These are phyloP conservation scores for Pulchroboletus neoregius DNA, from an alignment of 1,284 basidiomycete genomes.

Conservation along the genomic window DNA sequence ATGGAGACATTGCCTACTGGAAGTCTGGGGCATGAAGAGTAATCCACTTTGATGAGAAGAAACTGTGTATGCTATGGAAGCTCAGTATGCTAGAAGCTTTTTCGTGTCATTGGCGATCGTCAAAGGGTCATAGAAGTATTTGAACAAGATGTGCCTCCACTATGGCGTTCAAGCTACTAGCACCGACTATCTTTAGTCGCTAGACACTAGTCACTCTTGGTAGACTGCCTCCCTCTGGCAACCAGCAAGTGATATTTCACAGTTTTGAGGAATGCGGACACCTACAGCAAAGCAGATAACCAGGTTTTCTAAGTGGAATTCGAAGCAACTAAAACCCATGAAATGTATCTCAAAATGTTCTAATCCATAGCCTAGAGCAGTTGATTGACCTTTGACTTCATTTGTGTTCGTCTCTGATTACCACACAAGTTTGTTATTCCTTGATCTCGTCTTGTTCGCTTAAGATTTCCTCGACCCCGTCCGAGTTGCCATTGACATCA, in stretches of 20 bases:
- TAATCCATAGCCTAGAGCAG: neutral
- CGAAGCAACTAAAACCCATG: neutral
- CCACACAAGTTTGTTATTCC: slow-evolving; percentile 1
- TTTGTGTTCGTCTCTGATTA: too few relatives aligned
- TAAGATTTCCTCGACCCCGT: slow-evolving; percentile 15
- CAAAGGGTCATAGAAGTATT: neutral
- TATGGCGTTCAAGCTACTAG: too few relatives aligned
- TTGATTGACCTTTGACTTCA: neutral
- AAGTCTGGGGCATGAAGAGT: slow-evolving; percentile 56
- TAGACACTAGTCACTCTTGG: too few relatives aligned
- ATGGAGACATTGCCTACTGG: slow-evolving; percentile 85
- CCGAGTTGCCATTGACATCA: slow-evolving; percentile 18
- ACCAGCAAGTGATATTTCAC: too few relatives aligned
- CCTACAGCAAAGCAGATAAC: too few relatives aligned
- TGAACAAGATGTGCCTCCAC: too few relatives aligned
- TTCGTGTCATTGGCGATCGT: slow-evolving; percentile 13
- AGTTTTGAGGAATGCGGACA: neutral
- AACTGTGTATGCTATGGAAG: slow-evolving; percentile 15
- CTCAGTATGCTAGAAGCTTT: slow-evolving; percentile 17
- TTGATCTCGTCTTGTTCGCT: slow-evolving; percentile 18
- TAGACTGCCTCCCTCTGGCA: too few relatives aligned
- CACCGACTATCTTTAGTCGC: too few relatives aligned
- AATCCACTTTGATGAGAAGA: neutral
- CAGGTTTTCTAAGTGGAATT: too few relatives aligned
- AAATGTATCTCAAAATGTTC: neutral